Base-by-base conservation (phyloP, 2,329 filamentous ascomycete species). In the Teratosphaeria viscida region DNA sequence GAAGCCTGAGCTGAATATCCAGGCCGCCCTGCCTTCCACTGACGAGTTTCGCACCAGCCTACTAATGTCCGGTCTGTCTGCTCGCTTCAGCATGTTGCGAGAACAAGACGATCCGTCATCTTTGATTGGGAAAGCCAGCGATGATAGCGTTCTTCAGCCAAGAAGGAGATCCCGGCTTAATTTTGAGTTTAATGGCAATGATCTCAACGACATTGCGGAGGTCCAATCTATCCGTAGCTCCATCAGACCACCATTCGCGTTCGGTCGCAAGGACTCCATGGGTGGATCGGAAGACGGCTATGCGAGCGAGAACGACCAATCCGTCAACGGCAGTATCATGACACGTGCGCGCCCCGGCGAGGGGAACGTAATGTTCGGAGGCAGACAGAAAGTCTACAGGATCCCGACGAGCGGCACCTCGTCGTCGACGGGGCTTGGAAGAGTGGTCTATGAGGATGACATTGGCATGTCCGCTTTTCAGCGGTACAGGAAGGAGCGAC, bases 21-120 rank as follows among this genome's bases (percentile, higher is more conserved):
- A 85, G 2, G 78, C 79, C 12, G 92, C 85, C 0, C 78, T 99
- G 2, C 94, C 94, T 1, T 81, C 91, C 0, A 86, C 79, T 54
- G 90, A 97, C 74, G 87, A 97, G 70, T 97, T 99, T 74, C 85
- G 94, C 60, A 99, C 94, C 3, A 97, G 94, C 78, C 78, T 99
- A 60, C 80, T 99, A 63, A 95, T 99, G 92, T 92, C 90, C 0
- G 92, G 92, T 52, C 81, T 99, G 4, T 97, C 92, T 0, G 90
- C 92, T 12, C 86, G 94, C 6, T 99, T 99, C 73, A 97, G 92
- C 66, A 97, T 97, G 92, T 78, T 97, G 35, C 82, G 90, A 68
- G 92, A 96, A 74, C 92, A 96, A 72, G 92, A 96, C 72, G 91
- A 96, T 68, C 92, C 92, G 1, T 87, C 79, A 63, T 92, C 90